Evolutionary conservation across 2,329 filamentous ascomycete species (phyloP).

Genomic region (Elsinoe perseae): DNA sequence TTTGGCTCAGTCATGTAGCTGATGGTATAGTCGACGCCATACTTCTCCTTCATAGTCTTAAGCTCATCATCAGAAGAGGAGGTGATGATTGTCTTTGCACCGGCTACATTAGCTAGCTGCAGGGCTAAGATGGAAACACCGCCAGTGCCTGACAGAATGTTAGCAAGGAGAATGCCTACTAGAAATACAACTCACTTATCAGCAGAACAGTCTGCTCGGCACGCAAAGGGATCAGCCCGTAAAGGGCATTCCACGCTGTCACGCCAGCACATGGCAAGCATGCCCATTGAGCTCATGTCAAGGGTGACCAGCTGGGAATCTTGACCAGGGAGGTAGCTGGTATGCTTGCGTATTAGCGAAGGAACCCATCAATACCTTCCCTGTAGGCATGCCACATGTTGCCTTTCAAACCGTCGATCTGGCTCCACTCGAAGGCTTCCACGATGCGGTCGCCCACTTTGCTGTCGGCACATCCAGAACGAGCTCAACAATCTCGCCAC

Average conservation of each 20-base stretch:
- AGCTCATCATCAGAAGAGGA: conserved; percentile 23
- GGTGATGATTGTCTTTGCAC: conserved; percentile 34
- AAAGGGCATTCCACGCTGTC: conserved; percentile 23
- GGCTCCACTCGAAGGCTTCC: conserved; percentile 28
- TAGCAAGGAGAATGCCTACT: not conserved
- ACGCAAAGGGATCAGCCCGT: conserved; percentile 21
- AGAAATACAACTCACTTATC: conserved; percentile 11
- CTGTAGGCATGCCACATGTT: conserved; percentile 44
- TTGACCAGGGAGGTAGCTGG: conserved; percentile 48
- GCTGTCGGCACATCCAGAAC: conserved; percentile 31
- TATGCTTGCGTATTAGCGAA: conserved; percentile 55
- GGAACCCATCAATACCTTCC: conserved; percentile 50
- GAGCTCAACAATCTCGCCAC: conserved; percentile 50
- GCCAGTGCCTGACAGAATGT: conserved; percentile 17
- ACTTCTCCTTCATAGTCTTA: conserved; percentile 39
- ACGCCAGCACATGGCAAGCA: conserved; percentile 22
- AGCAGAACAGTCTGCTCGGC: conserved; percentile 23
- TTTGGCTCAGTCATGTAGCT: conserved; percentile 53
- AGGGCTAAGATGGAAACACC: conserved; percentile 19
- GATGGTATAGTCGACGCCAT: conserved; percentile 52
- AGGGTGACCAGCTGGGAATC: conserved; percentile 36
- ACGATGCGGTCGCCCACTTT: conserved; percentile 57
- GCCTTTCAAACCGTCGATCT: conserved; percentile 47
- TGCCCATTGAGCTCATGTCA: conserved; percentile 20
- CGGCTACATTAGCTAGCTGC: conserved; percentile 37